These are phyloP conservation scores for Penicillium sp. DNA, from an alignment of 2,329 filamentous ascomycete species.

Conservation along the genomic window DNA sequence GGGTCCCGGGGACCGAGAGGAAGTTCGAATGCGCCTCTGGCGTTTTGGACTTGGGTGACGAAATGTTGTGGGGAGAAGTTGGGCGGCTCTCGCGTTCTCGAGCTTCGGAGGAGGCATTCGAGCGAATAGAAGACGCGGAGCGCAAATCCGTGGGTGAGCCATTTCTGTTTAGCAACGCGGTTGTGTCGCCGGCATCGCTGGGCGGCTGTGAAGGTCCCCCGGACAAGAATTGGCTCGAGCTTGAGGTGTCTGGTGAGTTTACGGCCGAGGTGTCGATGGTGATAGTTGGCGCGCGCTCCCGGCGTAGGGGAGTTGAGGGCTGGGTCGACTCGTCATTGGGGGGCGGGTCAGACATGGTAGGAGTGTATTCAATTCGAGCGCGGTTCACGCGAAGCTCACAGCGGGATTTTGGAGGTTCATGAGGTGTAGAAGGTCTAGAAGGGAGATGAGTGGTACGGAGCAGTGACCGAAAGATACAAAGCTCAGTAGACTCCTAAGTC, in stretches of 20 bases:
- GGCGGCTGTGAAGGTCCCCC: conserved; percentile 39
- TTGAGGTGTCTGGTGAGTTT: conserved; percentile 37
- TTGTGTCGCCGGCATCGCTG: conserved; percentile 35
- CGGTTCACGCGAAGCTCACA: conserved; percentile 15
- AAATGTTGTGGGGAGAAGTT: conserved; percentile 65
- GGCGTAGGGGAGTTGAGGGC: conserved; percentile 35
- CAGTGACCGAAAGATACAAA: not conserved
- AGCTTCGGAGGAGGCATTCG: conserved; percentile 57
- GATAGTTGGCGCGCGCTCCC: conserved; percentile 52
- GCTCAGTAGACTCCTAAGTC: not conserved
- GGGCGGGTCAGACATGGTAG: conserved; percentile 32
- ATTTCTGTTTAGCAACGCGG: conserved; percentile 29
- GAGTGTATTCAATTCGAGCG: conserved; percentile 14
- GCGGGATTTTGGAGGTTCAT: conserved; percentile 11
- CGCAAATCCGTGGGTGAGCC: conserved; percentile 50
- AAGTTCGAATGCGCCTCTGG: conserved; percentile 54
- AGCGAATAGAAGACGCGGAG: conserved; percentile 51
- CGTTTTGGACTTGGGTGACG: conserved; percentile 56
- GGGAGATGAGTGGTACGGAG: not conserved
- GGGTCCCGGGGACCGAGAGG: conserved; percentile 59
- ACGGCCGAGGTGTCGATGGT: conserved; percentile 57
- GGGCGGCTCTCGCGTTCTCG: conserved; percentile 54
- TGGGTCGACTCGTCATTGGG: conserved; percentile 23
- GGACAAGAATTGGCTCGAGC: conserved; percentile 35
- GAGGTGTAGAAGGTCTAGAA: not conserved